Conservation (phyloP, 2,329 filamentous ascomycete genomes). For the Aspergillus novofumigatus region DNA sequence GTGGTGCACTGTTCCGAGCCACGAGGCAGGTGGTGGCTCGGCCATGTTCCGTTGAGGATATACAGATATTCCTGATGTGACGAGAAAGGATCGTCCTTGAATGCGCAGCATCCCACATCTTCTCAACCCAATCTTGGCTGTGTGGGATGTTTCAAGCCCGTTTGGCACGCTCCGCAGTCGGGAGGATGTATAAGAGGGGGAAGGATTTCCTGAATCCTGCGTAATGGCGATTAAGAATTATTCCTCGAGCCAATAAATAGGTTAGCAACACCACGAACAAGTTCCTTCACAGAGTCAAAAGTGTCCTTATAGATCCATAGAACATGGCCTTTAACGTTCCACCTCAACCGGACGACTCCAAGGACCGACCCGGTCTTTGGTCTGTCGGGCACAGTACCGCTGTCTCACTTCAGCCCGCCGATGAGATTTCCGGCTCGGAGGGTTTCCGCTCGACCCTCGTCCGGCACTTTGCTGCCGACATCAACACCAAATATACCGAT, state of each 20-base stretch:
- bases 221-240: neutral
- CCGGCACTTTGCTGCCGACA: constrained; percentile 18
- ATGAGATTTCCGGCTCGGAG: constrained; percentile 5
- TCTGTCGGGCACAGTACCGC: constrained; percentile 21
- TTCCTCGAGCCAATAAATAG: no score
- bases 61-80: neutral
- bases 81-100: neutral
- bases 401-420: constrained; percentile 15
- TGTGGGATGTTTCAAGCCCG: neutral
- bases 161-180: neutral
- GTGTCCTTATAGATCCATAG: neutral
- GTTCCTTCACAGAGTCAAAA: neutral
- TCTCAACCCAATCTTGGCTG: neutral
- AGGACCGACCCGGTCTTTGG: constrained; percentile 17
- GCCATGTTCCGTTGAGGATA: neutral
- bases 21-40: neutral
- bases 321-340: neutral
- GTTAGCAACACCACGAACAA: neutral
- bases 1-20: neutral
- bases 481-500: constrained; percentile 25
- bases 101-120: neutral
- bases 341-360: constrained; percentile 7
- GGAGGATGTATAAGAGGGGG: neutral
- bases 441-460: constrained; percentile 11
- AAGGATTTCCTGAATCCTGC: neutral